A percentile compares a stretch with the other conserved stretches of the same genome.
These are phyloP conservation scores for Nakaseomyces glabratus DNA, from an alignment of 1,139 yeast genomes.

Conservation along the genomic window DNA sequence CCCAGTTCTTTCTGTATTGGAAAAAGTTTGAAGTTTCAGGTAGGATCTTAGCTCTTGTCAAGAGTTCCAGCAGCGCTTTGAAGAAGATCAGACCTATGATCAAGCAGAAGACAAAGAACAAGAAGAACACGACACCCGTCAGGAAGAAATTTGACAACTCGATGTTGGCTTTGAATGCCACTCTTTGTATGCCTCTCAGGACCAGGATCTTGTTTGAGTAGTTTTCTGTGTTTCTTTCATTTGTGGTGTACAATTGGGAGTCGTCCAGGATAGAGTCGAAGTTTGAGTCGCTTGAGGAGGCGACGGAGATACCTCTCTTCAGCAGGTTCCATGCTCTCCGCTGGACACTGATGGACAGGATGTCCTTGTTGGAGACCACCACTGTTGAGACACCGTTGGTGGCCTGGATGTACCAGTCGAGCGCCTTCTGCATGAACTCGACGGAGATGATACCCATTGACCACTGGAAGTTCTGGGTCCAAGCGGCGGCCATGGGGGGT, in stretches of 20 bases:
- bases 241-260: conserved; percentile 53
- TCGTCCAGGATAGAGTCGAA: conserved; percentile 44
- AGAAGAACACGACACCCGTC: conserved; percentile 76
- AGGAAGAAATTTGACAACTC: conserved; percentile 80
- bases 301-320: conserved; percentile 25
- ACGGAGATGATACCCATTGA: conserved; percentile 81
- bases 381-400: conserved; percentile 87
- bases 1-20: conserved; percentile 78
- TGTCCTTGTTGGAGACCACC: conserved; percentile 46
- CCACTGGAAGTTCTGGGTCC: conserved; percentile 98
- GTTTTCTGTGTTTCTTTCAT: conserved; percentile 48
- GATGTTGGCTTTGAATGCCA: conserved; percentile 72
- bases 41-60: conserved; percentile 52
- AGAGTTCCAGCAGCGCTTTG: conserved; percentile 67
- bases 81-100: conserved; percentile 56
- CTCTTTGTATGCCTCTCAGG: conserved; percentile 86
- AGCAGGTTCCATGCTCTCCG: conserved; percentile 33
- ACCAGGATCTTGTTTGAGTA: conserved; percentile 59
- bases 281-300: conserved; percentile 33
- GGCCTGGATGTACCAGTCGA: conserved; percentile 93
- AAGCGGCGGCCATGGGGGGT: conserved; percentile 96
- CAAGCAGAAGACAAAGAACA: conserved; percentile 69
- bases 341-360: conserved; percentile 72
- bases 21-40: conserved; percentile 50
- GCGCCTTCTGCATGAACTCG: conserved; percentile 74